Conservation (phyloP, 371 early-diverging fungal genomes). For the Conidiobolus incongruus region DNA sequence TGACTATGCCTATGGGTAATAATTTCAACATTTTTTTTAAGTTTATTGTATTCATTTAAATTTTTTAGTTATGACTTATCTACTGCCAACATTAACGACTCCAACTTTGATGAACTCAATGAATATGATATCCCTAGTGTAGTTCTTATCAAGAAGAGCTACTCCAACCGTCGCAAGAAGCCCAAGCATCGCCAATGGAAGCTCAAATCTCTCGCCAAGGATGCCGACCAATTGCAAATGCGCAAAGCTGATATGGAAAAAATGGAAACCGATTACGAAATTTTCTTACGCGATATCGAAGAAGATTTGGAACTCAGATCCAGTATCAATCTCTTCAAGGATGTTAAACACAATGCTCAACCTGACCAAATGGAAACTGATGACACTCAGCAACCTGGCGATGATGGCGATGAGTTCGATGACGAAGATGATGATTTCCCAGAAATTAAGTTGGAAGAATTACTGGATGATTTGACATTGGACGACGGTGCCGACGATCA, state of each 20-base stretch:
- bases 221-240: conserved; percentile 54
- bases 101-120: conserved; percentile 42
- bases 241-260: conserved; percentile 50
- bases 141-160: conserved; percentile 69
- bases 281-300: conserved; percentile 87
- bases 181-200: conserved; percentile 73
- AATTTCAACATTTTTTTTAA: neutral
- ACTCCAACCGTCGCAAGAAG: conserved; percentile 72
- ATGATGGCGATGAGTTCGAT: conserved; percentile 19
- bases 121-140: conserved; percentile 57
- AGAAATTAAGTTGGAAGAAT: conserved; percentile 70
- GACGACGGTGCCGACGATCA: conserved; percentile 35
- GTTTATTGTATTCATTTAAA: neutral
- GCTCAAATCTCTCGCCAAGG: conserved; percentile 66
- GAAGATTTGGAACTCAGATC: conserved; percentile 89
- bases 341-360: conserved; percentile 2
- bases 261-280: conserved; percentile 54
- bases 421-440: conserved; percentile 71
- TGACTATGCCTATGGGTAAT: conserved; percentile 65
- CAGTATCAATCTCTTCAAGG: conserved; percentile 78
- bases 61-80: conserved; percentile 42
- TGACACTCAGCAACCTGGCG: conserved; percentile 7
- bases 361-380: conserved; percentile 7
- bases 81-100: conserved; percentile 78
- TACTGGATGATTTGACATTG: conserved; percentile 65